A percentile compares a stretch with the other conserved stretches of the same genome.
Conservation (phyloP, 2,329 filamentous ascomycete genomes). For the Myriangium duriaei region DNA sequence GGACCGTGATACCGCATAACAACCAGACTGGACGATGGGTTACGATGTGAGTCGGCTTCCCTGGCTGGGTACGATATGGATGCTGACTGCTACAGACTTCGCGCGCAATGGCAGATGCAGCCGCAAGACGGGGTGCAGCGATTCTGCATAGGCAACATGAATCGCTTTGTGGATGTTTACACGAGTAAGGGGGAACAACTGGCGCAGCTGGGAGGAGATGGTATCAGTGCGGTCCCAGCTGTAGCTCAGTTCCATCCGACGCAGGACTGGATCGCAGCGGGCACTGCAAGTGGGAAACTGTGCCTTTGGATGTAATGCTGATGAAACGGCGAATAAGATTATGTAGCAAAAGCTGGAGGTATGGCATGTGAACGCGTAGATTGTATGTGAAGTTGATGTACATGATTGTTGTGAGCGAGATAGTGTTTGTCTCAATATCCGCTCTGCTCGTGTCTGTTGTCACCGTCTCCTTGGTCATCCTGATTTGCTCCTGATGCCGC, state of each 20-base stretch:
- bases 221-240: conserved; percentile 87
- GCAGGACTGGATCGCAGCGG: conserved; percentile 82
- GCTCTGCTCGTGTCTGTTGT: conserved; percentile 22
- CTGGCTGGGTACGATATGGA: not conserved
- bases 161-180: conserved; percentile 79
- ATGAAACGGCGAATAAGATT: not conserved
- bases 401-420: not conserved
- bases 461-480: conserved; percentile 20
- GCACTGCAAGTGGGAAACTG: conserved; percentile 82
- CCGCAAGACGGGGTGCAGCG: conserved; percentile 72
- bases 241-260: conserved; percentile 83
- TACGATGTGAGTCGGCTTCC: conserved; percentile 49
- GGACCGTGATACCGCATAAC: conserved; percentile 64
- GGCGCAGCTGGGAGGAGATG: conserved; percentile 75
- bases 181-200: conserved; percentile 72
- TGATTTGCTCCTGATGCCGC: conserved; percentile 43
- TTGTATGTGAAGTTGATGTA: too few relatives aligned
- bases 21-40: conserved; percentile 95
- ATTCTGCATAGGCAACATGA: conserved; percentile 90
- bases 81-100: conserved; percentile 34
- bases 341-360: not conserved
- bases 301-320: conserved; percentile 66
- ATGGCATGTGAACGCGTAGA: too few relatives aligned
- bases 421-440: conserved; percentile 6
- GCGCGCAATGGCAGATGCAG: conserved; percentile 80